Evolutionary conservation across 208 protist genomes (phyloP).

Genomic region (Herpetomonas tarakana): DNA sequence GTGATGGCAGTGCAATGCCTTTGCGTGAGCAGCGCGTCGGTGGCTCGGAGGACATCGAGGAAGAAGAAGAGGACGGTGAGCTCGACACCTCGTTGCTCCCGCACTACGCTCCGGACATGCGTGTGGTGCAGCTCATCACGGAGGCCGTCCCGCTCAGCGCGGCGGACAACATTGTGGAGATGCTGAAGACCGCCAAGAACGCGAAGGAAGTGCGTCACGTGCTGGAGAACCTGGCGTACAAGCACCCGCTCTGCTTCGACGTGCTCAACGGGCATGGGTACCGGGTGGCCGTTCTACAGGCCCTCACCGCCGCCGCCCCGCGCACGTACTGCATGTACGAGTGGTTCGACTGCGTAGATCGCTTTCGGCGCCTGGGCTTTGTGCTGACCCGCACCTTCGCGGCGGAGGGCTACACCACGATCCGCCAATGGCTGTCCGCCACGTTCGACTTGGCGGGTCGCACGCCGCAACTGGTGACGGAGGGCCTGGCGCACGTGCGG

Average conservation of each 20-base stretch:
- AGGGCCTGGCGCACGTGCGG: constrained; percentile 58
- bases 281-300: constrained; percentile 68
- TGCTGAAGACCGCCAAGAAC: constrained; percentile 70
- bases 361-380: constrained; percentile 75
- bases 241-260: constrained; percentile 69
- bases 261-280: constrained; percentile 83
- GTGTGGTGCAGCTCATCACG: constrained; percentile 36
- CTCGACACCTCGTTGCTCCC: no score
- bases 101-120: constrained; percentile 22
- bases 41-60: no score
- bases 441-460: constrained; percentile 63
- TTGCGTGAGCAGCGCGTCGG: no score
- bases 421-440: constrained; percentile 62
- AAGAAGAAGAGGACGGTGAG: no score
- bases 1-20: no score
- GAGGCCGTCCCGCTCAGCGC: constrained; percentile 40
- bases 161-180: constrained; percentile 45
- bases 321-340: constrained; percentile 52
- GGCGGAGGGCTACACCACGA: constrained; percentile 72
- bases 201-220: constrained; percentile 68
- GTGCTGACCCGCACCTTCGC: constrained; percentile 79
- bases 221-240: constrained; percentile 69
- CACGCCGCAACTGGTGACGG: constrained; percentile 62
- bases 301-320: constrained; percentile 55
- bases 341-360: constrained; percentile 76